Evolutionary conservation across 345 rosid species (phyloP), one percentile per base, ranked within the genome.

Genomic region (Abelmoschus esculentus): DNA sequence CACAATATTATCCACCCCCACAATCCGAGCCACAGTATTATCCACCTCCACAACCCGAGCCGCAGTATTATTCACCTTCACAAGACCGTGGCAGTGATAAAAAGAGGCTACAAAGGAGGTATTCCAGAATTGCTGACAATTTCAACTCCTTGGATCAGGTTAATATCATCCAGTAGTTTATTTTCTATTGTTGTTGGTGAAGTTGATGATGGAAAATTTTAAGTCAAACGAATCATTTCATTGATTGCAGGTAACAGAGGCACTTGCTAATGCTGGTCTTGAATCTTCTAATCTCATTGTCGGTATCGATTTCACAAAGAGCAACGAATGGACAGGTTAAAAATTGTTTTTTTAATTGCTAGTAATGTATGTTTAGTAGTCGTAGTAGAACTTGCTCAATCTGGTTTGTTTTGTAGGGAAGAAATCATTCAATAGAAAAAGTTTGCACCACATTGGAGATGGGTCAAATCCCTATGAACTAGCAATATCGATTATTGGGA

Each of bases 261-360:
- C 93, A 64, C 97, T 95, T 74, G 84, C 91, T 32, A 85, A 55
- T 52, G 87, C 98, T 12, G 99, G 99, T 63, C 83, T 95, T 18
- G 98, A 95, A 81, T 91, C 99, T 60, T 95, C 98, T 32, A 95
- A 95, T 83, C 97, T 95, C 73, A 82, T 95, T n/a, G 93, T 95
- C 62, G 99, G 99, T 73, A 85, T 95, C 72, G 99, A 95, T 86
- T 91, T 91, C 78, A 95, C 99, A 6, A 95, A 95, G 85, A 95
- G 99, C 83, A 95, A 95, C 5, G 97, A 90, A 65, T 95, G 99
- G 99, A 95, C 99, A 80, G 99, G 99, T 91, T 56, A 49, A 65
- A 22, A 57, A 5, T 75, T 63, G 61, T 10, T 64, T 65, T 72
- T 22, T 78, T 64, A 59, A 18, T 28, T 80, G 47, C 61, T 52